phyloP scores from a whole-genome alignment of 2,329 filamentous ascomycete species.

The Sarocladium brachiariae region DNA sequence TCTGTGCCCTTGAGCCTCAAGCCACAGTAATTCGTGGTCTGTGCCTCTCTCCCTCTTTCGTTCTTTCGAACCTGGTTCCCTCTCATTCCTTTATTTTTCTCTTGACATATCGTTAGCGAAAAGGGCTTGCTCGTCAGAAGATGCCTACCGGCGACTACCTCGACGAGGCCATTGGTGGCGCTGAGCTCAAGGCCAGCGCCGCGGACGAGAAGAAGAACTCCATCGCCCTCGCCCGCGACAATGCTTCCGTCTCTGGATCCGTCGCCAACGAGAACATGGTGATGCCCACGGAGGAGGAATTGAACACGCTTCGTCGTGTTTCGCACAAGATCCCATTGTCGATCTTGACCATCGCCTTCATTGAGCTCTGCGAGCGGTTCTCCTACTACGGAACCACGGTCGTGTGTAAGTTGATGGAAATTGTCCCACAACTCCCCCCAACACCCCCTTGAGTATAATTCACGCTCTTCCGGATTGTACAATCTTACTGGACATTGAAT shows the following conservation, averaged over 20 bases:
- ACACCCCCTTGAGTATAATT: too few relatives aligned
- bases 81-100: neutral
- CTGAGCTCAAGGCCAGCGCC: slow-evolving; percentile 20
- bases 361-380: slow-evolving; percentile 67
- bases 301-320: slow-evolving; percentile 45
- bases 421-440: neutral
- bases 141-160: slow-evolving; percentile 23
- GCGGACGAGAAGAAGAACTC: slow-evolving; percentile 24
- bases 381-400: slow-evolving; percentile 64
- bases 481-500: too few relatives aligned
- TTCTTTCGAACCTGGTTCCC: neutral
- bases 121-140: neutral
- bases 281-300: slow-evolving; percentile 28
- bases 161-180: slow-evolving; percentile 28
- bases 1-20: too few relatives aligned
- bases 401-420: slow-evolving; percentile 41
- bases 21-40: too few relatives aligned
- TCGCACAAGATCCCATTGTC: slow-evolving; percentile 51
- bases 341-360: slow-evolving; percentile 57
- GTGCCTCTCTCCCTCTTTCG: too few relatives aligned
- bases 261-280: neutral
- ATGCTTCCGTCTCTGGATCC: slow-evolving; percentile 7
- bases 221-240: slow-evolving; percentile 13
- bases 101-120: too few relatives aligned
- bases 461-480: too few relatives aligned